These are phyloP conservation scores for Aspergillus sergii DNA, from an alignment of 2,329 filamentous ascomycete species.

Conservation along the genomic window DNA sequence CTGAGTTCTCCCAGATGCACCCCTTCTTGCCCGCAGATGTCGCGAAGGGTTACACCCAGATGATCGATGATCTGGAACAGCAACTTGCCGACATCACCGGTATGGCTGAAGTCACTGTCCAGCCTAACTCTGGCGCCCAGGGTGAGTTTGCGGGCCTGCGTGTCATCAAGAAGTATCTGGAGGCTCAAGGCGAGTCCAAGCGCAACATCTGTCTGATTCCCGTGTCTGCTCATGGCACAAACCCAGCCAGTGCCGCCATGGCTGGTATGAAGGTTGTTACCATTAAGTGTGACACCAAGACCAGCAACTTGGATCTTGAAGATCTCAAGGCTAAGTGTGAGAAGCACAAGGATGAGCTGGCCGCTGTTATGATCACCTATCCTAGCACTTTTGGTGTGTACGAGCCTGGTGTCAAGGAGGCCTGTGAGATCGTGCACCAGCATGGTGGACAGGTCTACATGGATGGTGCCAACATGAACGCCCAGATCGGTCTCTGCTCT, in stretches of 20 bases:
- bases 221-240: slow-evolving; percentile 92
- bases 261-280: slow-evolving; percentile 91
- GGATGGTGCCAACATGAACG: slow-evolving; percentile 99
- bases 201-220: slow-evolving; percentile 94
- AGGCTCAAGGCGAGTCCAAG: slow-evolving; percentile 64
- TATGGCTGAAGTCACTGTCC: slow-evolving; percentile 85
- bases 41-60: slow-evolving; percentile 66
- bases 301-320: slow-evolving; percentile 83
- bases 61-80: slow-evolving; percentile 72
- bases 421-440: slow-evolving; percentile 81
- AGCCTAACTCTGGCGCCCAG: slow-evolving; percentile 95
- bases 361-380: slow-evolving; percentile 96
- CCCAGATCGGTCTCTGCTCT: slow-evolving; percentile 92
- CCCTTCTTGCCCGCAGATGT: slow-evolving; percentile 71
- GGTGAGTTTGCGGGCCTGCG: slow-evolving; percentile 91
- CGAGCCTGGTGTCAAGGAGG: slow-evolving; percentile 84
- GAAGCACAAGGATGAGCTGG: slow-evolving; percentile 82
- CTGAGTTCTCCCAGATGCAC: slow-evolving; percentile 76
- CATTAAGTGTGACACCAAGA: slow-evolving; percentile 84
- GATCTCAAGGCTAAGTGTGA: slow-evolving; percentile 88
- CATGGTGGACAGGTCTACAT: slow-evolving; percentile 95
- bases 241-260: slow-evolving; percentile 94
- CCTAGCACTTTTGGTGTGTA: slow-evolving; percentile 95
- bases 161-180: slow-evolving; percentile 82
- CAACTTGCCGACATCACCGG: slow-evolving; percentile 84